Evolutionary conservation across 371 early-diverging fungal genomes (phyloP).

Genomic region (Sporodiniella umbellata): DNA sequence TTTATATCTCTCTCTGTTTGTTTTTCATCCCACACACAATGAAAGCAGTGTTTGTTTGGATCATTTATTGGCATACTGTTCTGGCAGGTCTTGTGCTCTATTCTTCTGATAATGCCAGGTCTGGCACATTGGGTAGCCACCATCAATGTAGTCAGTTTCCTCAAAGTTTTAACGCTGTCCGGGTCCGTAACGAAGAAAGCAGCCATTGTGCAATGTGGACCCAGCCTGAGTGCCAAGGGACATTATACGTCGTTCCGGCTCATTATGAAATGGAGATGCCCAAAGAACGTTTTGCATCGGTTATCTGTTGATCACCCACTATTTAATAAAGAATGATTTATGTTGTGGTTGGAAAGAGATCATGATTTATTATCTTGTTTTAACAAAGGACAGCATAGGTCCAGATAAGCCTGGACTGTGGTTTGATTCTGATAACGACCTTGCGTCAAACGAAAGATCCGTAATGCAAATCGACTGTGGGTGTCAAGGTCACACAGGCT

Average conservation of each 20-base stretch:
- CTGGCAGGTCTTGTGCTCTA: constrained; percentile 26
- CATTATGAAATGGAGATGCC: constrained; percentile 37
- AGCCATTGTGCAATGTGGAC: constrained; percentile 42
- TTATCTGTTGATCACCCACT: no score
- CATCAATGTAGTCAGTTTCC: constrained; percentile 34
- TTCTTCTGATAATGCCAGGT: constrained; percentile 18
- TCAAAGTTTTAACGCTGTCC: constrained; percentile 21
- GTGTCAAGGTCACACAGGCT: constrained; percentile 1
- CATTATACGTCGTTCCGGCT: constrained; percentile 36
- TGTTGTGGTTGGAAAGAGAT: no score
- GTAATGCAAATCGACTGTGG: background rate
- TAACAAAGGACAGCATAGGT: constrained; percentile 4
- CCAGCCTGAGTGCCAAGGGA: constrained; percentile 25
- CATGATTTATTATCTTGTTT: background rate
- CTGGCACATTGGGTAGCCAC: constrained; percentile 29
- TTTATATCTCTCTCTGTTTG: no score
- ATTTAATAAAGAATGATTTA: no score
- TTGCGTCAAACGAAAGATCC: background rate
- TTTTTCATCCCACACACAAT: no score
- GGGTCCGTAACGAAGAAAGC: constrained; percentile 30
- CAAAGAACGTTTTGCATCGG: constrained; percentile 19
- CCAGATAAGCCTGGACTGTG: constrained; percentile 1
- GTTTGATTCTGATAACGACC: constrained; percentile 4
- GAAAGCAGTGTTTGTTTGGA: no score
- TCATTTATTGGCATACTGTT: no score